Evolutionary conservation across 345 rosid genomes (phyloP).

Genomic region (Syzygium oleosum): DNA sequence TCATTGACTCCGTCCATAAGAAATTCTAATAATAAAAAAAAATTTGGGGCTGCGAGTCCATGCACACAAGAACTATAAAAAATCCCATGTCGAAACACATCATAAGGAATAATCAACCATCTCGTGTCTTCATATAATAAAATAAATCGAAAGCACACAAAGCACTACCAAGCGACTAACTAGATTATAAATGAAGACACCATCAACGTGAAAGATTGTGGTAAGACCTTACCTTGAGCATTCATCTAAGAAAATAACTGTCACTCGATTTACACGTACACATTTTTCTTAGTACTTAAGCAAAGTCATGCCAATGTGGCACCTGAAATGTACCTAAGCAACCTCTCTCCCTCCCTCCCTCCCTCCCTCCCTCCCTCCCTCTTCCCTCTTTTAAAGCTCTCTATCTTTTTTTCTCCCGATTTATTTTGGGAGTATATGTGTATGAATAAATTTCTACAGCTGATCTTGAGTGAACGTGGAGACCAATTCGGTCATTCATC

Average conservation of each 20-base stretch:
- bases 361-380: too few relatives aligned
- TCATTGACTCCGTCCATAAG: background rate
- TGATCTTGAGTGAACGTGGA: too few relatives aligned
- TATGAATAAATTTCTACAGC: too few relatives aligned
- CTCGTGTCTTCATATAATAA: too few relatives aligned
- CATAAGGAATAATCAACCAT: background rate
- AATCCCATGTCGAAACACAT: background rate
- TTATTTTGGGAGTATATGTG: too few relatives aligned
- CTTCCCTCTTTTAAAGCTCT: too few relatives aligned
- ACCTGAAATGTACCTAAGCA: background rate
- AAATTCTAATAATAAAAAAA: background rate
- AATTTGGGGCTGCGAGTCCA: background rate
- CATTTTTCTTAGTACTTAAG: background rate
- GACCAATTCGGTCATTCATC: too few relatives aligned
- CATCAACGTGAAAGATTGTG: background rate
- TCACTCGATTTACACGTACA: background rate
- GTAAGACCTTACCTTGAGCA: background rate
- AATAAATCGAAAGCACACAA: background rate
- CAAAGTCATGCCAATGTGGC: background rate
- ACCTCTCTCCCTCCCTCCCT: too few relatives aligned
- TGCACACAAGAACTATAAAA: background rate
- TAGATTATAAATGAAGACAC: background rate
- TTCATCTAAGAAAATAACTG: background rate
- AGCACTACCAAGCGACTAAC: background rate
- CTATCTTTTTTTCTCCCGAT: too few relatives aligned